A percentile compares a stretch with the other conserved stretches of the same genome.
Conservation (phyloP, 441 rosid species). For the Pelargonium australe region DNA sequence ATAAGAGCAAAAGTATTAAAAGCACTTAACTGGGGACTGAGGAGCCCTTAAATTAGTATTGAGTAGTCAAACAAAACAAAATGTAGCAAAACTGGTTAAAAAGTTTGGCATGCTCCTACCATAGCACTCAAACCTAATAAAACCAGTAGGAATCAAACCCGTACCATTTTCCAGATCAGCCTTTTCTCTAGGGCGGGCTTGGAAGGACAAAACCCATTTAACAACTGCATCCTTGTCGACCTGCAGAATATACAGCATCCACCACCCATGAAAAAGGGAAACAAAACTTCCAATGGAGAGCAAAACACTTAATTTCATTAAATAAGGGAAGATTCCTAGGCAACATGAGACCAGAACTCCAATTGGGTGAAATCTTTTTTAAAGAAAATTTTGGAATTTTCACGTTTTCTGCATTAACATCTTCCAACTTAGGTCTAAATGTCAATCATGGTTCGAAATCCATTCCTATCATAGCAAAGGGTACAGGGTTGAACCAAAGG, state of each 20-base stretch:
- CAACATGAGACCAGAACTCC: conserved; percentile 3
- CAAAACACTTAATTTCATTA: neutral
- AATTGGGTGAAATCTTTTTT: neutral
- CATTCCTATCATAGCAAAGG: neutral
- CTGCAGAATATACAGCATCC: conserved; percentile 28
- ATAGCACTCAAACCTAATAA: neutral
- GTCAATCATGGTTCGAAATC: neutral
- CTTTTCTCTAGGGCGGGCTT: conserved; percentile 45
- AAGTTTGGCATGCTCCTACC: neutral
- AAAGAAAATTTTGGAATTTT: neutral
- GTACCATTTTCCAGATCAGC: conserved; percentile 48
- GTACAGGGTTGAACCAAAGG: neutral
- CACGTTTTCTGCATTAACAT: neutral
- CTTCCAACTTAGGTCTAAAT: neutral
- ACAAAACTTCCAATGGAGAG: neutral
- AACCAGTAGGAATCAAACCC: conserved; percentile 1
- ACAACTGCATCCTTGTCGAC: conserved; percentile 60
- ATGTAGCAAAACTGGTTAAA: neutral
- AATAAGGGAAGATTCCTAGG: neutral
- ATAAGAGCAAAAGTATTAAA: neutral
- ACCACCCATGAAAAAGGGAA: neutral
- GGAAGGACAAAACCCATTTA: conserved; percentile 79
- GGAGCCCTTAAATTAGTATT: conserved; percentile 4
- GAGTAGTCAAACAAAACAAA: neutral
- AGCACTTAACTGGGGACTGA: neutral